Evolutionary conservation across 2,329 filamentous ascomycete genomes (phyloP), one percentile per base, ranked within the genome.

Genomic region (Thermoascus crustaceus): DNA sequence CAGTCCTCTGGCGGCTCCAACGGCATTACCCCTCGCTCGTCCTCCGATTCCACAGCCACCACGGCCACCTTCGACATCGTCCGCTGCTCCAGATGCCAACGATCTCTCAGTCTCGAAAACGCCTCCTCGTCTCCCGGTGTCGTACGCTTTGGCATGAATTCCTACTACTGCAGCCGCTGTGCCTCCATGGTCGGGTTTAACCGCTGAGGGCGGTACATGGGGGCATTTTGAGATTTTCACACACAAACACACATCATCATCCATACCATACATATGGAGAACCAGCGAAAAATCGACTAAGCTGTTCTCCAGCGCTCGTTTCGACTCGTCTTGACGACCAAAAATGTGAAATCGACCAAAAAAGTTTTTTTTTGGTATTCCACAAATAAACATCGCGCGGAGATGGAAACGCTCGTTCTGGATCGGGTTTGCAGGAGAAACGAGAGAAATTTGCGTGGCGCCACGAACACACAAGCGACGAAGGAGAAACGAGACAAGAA

Each of bases 111-210:
- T 33, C 48, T 67, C n/a, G 57, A 61, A 17, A 51, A 52, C 24
- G 47, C 54, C 5, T 57, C 60, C 5, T 49, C 56, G 2, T 31
- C 41, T n/a, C 46, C 54, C 1, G 60, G 57, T 4, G 57, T 57
- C 2, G 61, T 69, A 11, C 62, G 60, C 30, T 68, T 68, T 47
- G 66, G 64, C 35, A 64, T 67, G 53, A 70, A 69, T 40, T 67
- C 63, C 13, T 69, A 69, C 43, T 70, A 70, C 45, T 70, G 67
- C 48, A 57, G 49, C 32, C 60, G 63, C 32, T 67, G 64, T 41
- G 64, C 64, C 14, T 56, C 55, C 10, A 63, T 65, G 53, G 64
- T 67, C 29, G 64, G 64, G 21, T 67, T 64, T 42, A 53, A 53
- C 14, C 50, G 53, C 26, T 64, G 60, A 66, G 21, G n/a, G 43